These are phyloP conservation scores for Colletotrichum sp. DNA, from an alignment of 2,329 filamentous ascomycete genomes.

Conservation along the genomic window DNA sequence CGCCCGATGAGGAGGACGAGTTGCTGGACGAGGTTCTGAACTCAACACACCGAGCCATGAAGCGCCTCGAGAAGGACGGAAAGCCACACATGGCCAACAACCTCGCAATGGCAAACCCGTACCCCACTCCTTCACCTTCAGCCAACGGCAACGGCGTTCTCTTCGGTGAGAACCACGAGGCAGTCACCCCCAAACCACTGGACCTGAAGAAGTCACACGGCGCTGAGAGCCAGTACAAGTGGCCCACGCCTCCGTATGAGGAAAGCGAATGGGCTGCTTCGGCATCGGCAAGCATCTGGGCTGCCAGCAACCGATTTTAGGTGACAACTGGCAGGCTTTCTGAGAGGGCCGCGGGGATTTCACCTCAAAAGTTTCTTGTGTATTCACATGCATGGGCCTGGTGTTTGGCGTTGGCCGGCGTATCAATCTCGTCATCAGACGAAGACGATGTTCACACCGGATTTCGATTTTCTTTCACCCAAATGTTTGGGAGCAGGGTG, in stretches of 20 bases:
- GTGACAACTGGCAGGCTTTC: background rate
- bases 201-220: slow-evolving; percentile 64
- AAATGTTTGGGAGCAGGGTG: slow-evolving; percentile 13
- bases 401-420: slow-evolving; percentile 22
- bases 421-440: background rate
- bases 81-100: slow-evolving; percentile 69
- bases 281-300: slow-evolving; percentile 82
- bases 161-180: slow-evolving; percentile 71
- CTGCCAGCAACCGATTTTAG: slow-evolving; percentile 69
- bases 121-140: slow-evolving; percentile 75
- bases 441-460: slow-evolving; percentile 7
- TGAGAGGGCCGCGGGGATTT: background rate
- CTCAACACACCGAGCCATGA: slow-evolving; percentile 77
- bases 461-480: slow-evolving; percentile 23
- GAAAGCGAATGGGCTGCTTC: slow-evolving; percentile 90
- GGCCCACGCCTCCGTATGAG: slow-evolving; percentile 95
- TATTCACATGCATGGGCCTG: slow-evolving; percentile 21
- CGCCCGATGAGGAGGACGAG: slow-evolving; percentile 95
- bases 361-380: slow-evolving; percentile 16
- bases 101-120: slow-evolving; percentile 64
- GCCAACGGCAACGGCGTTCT: slow-evolving; percentile 80
- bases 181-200: slow-evolving; percentile 72
- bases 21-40: slow-evolving; percentile 87
- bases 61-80: slow-evolving; percentile 66
- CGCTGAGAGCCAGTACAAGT: slow-evolving; percentile 65